Conservation (phyloP, 768 basidiomycete genomes). For the Leccinellum albellum region DNA sequence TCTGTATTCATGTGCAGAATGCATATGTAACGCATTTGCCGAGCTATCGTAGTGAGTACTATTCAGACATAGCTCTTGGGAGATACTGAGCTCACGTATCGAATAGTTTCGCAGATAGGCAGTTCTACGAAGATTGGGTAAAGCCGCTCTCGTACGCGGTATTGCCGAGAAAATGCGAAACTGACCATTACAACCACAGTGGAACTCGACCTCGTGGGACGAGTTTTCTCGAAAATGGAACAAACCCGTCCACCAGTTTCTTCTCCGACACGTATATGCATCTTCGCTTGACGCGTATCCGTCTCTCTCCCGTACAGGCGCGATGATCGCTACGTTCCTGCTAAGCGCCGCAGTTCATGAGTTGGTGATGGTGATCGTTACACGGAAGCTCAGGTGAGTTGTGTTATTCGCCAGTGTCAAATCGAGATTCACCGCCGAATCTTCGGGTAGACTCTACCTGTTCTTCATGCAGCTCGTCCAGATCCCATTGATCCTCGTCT, state of each 20-base stretch:
- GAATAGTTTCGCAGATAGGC: constrained; percentile 87
- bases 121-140: constrained; percentile 97
- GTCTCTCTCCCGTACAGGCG: constrained; percentile 67
- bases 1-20: constrained; percentile 49
- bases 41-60: constrained; percentile 77
- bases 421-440: neutral
- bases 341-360: constrained; percentile 89
- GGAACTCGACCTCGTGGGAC: constrained; percentile 97
- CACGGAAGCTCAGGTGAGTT: constrained; percentile 79
- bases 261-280: constrained; percentile 93
- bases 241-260: constrained; percentile 90
- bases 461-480: constrained; percentile 84
- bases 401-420: neutral
- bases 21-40: constrained; percentile 94
- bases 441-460: constrained; percentile 65
- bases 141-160: constrained; percentile 1
- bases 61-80: neutral
- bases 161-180: neutral
- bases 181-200: constrained; percentile 39
- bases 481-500: constrained; percentile 84
- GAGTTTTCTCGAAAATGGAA: constrained; percentile 99
- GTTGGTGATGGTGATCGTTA: constrained; percentile 94
- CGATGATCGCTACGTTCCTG: constrained; percentile 91
- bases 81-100: constrained; percentile 1
- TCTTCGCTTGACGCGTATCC: constrained; percentile 73